Conservation (phyloP, 2,329 filamentous ascomycete genomes). For the Penicillium brevicompactum region DNA sequence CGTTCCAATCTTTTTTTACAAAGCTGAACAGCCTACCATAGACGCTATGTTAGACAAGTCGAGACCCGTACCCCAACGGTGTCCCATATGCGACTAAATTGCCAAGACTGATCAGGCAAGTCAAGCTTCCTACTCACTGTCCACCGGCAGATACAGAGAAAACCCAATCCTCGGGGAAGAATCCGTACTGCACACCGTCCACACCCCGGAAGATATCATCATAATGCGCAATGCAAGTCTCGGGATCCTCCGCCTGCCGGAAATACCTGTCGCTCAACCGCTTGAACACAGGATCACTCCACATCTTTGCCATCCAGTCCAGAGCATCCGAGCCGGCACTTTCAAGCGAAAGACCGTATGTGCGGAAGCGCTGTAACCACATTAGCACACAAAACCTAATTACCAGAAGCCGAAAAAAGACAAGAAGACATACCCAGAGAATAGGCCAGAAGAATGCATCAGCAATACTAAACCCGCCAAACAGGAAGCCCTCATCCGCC, state of each 20-base stretch:
- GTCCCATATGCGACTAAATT: neutral
- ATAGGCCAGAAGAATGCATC: slow-evolving; percentile 44
- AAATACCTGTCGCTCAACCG: slow-evolving; percentile 28
- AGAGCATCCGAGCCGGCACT: slow-evolving; percentile 29
- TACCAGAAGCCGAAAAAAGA: neutral
- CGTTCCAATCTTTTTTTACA: too few species aligned
- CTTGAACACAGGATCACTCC: slow-evolving; percentile 32
- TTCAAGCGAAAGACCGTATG: slow-evolving; percentile 33
- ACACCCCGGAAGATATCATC: slow-evolving; percentile 33
- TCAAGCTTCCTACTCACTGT: neutral
- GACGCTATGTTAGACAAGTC: neutral
- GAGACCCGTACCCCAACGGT: too few species aligned
- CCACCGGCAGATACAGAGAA: slow-evolving; percentile 19
- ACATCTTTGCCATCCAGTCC: slow-evolving; percentile 38
- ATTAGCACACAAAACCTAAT: neutral
- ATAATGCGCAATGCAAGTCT: slow-evolving; percentile 31
- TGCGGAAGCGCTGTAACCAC: slow-evolving; percentile 32
- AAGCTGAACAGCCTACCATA: too few species aligned
- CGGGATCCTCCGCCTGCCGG: slow-evolving; percentile 30
- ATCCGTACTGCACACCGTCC: slow-evolving; percentile 28
- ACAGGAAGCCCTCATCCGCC: slow-evolving; percentile 39
- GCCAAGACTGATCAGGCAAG: neutral
- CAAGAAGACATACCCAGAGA: slow-evolving; percentile 33
- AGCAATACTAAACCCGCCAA: slow-evolving; percentile 40
- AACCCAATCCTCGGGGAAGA: slow-evolving; percentile 33